Conservation (phyloP, 345 rosid species). For the Gossypium raimondii region DNA sequence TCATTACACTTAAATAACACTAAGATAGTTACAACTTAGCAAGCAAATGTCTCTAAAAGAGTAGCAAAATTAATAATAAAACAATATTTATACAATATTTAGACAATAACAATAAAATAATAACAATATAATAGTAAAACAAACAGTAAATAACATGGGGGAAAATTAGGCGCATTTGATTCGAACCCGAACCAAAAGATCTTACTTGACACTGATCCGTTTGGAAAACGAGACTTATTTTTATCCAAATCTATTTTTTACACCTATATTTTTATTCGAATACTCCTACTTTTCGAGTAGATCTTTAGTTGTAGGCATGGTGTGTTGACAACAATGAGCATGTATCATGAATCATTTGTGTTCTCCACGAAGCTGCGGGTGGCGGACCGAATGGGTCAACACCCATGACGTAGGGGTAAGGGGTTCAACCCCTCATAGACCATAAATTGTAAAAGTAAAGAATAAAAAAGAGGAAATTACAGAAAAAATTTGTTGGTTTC, state of each 20-base stretch:
- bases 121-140: too few species aligned
- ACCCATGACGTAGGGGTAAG: not conserved
- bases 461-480: not conserved
- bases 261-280: too few species aligned
- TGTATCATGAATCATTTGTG: not conserved
- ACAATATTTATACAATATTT: too few species aligned
- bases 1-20: too few species aligned
- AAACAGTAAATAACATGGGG: too few species aligned
- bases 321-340: not conserved
- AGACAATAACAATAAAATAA: too few species aligned
- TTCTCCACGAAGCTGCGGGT: not conserved
- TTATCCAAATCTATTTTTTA: fast-evolving
- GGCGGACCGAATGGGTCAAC: not conserved
- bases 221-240: fast-evolving
- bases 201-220: fast-evolving
- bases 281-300: too few species aligned
- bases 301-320: fast-evolving
- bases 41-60: too few species aligned
- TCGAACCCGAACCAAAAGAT: fast-evolving
- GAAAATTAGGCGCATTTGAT: too few species aligned
- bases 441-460: not conserved
- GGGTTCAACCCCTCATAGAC: not conserved
- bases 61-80: too few species aligned
- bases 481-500: not conserved
- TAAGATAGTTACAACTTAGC: too few species aligned